These are phyloP conservation scores for Arachnomyces sp. DNA, from an alignment of 2,329 filamentous ascomycete species.

Conservation along the genomic window DNA sequence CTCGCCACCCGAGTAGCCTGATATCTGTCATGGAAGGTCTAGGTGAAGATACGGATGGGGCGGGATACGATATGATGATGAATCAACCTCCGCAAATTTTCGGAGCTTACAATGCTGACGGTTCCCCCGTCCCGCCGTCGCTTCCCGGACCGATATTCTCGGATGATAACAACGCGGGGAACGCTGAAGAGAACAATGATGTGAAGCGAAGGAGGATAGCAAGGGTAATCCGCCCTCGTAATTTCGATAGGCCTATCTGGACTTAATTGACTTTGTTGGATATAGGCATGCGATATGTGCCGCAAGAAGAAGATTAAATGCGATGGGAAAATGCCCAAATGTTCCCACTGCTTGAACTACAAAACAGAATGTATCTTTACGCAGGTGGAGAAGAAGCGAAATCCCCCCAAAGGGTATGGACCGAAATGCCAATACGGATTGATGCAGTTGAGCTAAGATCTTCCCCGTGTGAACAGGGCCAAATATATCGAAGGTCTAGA, in stretches of 20 bases:
- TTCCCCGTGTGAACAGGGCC: conserved; percentile 54
- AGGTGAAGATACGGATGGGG: conserved; percentile 29
- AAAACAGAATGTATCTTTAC: conserved; percentile 97
- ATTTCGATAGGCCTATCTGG: conserved; percentile 5
- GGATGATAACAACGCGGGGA: conserved; percentile 37
- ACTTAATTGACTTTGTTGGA: conserved; percentile 8
- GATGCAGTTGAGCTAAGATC: not conserved
- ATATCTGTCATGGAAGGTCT: conserved; percentile 25
- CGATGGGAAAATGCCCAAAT: conserved; percentile 89
- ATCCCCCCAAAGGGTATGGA: conserved; percentile 85
- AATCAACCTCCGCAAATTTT: conserved; percentile 62
- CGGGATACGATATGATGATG: conserved; percentile 48
- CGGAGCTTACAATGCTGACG: conserved; percentile 54
- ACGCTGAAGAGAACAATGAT: conserved; percentile 58
- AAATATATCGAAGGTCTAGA: conserved; percentile 98
- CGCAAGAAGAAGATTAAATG: conserved; percentile 93
- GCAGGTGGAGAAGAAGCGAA: conserved; percentile 97
- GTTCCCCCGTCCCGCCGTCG: conserved; percentile 50
- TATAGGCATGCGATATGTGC: conserved; percentile 88
- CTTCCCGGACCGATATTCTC: conserved; percentile 32
- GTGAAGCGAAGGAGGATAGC: conserved; percentile 85
- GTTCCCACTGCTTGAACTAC: conserved; percentile 94
- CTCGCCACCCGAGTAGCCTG: no score
- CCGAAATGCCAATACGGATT: not conserved
- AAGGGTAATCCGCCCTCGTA: conserved; percentile 51